These are phyloP conservation scores for Mycena sanguinolenta DNA, from an alignment of 768 basidiomycete species.

Conservation along the genomic window DNA sequence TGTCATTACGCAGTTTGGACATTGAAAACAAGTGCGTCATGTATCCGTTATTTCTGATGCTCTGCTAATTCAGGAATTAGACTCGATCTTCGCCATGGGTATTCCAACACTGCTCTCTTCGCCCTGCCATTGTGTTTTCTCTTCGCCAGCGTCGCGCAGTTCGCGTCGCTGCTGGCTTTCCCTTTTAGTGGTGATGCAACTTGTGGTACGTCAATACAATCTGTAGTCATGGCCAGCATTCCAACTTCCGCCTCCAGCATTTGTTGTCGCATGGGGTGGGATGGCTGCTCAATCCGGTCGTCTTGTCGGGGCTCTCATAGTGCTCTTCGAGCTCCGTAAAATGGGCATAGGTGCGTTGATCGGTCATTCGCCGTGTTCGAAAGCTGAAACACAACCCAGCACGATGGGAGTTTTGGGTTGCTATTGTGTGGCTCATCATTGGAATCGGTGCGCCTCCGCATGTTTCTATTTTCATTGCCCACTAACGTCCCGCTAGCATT, in stretches of 20 bases:
- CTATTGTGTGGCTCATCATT: slow-evolving; percentile 48
- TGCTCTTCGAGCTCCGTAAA: slow-evolving; percentile 50
- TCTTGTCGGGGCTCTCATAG: slow-evolving; percentile 54
- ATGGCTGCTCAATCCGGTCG: slow-evolving; percentile 54
- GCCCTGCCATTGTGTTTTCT: slow-evolving; percentile 46
- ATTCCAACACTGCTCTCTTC: slow-evolving; percentile 37
- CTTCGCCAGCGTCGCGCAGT: slow-evolving; percentile 47
- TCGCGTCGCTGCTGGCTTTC: slow-evolving; percentile 48
- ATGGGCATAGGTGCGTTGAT: slow-evolving; percentile 40
- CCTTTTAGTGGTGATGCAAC: slow-evolving; percentile 30
- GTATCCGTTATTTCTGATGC: not conserved
- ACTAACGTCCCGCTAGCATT: slow-evolving; percentile 44
- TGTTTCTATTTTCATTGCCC: not conserved
- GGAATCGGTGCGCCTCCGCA: slow-evolving; percentile 49
- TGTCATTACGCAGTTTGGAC: slow-evolving; percentile 29
- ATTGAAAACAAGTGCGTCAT: slow-evolving; percentile 27
- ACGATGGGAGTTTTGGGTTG: slow-evolving; percentile 47
- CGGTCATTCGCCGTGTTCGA: not conserved
- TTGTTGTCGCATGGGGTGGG: slow-evolving; percentile 60
- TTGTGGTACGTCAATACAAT: slow-evolving; percentile 33
- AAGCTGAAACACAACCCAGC: slow-evolving; percentile 10
- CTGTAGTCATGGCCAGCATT: not conserved
- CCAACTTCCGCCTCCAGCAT: slow-evolving; percentile 45
- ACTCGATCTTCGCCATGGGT: slow-evolving; percentile 31
- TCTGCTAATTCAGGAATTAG: slow-evolving; percentile 5